Evolutionary conservation across 2,329 filamentous ascomycete genomes (phyloP).

Genomic region (Colletotrichum sp.): DNA sequence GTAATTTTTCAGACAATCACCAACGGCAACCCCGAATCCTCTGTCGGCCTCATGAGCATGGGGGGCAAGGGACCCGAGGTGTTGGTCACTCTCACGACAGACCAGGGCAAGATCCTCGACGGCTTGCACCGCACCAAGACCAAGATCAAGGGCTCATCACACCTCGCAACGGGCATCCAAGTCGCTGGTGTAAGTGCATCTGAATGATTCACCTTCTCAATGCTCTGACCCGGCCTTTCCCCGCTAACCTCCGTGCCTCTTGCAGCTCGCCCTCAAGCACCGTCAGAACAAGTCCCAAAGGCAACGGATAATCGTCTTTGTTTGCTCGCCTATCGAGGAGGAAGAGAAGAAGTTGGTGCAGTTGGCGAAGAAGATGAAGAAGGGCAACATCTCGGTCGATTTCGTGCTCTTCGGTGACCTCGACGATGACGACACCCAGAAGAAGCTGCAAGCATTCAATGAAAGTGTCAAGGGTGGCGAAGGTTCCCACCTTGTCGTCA

Average conservation of each 20-base stretch:
- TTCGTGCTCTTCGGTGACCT: constrained; percentile 95
- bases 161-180: constrained; percentile 93
- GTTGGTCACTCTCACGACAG: constrained; percentile 92
- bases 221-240: constrained; percentile 9
- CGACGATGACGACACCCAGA: constrained; percentile 84
- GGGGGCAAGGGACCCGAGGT: constrained; percentile 97
- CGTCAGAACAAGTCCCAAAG: constrained; percentile 97
- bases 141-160: constrained; percentile 88
- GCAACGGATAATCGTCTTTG: constrained; percentile 96
- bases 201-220: neutral
- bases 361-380: constrained; percentile 98
- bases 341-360: constrained; percentile 87
- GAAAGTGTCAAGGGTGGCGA: constrained; percentile 91
- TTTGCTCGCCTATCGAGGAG: constrained; percentile 90
- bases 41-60: constrained; percentile 98
- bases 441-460: constrained; percentile 94
- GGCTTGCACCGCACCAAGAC: constrained; percentile 86
- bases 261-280: constrained; percentile 92
- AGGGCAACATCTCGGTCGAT: constrained; percentile 92
- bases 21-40: constrained; percentile 93
- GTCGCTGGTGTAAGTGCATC: constrained; percentile 79
- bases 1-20: constrained; percentile 97
- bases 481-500: constrained; percentile 87
- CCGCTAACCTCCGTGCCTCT: constrained; percentile 24
- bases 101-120: constrained; percentile 94